phyloP scores from a whole-genome alignment of 2,329 filamentous ascomycete genomes.

The Phoma sp. region DNA sequence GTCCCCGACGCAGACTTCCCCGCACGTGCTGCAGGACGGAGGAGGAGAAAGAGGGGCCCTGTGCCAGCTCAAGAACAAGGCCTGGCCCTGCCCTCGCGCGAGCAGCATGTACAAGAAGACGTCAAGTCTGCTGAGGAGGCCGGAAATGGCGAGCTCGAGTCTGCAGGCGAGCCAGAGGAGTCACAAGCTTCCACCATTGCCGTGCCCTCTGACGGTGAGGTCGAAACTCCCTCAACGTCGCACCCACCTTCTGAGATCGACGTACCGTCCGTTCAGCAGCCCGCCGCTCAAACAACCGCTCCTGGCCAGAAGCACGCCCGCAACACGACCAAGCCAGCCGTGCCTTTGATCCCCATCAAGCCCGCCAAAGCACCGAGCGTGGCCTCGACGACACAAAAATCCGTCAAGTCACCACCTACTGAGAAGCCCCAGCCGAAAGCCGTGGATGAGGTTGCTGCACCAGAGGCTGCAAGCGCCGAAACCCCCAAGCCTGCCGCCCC shows the following conservation, averaged over 20 bases:
- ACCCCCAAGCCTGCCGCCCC: slow-evolving; percentile 53
- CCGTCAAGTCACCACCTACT: slow-evolving; percentile 36
- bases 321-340: slow-evolving; percentile 54
- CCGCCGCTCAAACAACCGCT: slow-evolving; percentile 42
- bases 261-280: slow-evolving; percentile 63
- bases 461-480: slow-evolving; percentile 34
- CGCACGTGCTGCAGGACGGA: slow-evolving; percentile 54
- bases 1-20: slow-evolving; percentile 63
- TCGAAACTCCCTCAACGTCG: slow-evolving; percentile 65
- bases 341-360: slow-evolving; percentile 62
- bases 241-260: slow-evolving; percentile 65
- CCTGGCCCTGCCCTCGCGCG: slow-evolving; percentile 62
- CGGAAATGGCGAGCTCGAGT: slow-evolving; percentile 45
- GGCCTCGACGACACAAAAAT: slow-evolving; percentile 47
- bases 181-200: slow-evolving; percentile 56
- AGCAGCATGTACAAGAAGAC: slow-evolving; percentile 35
- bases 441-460: slow-evolving; percentile 13
- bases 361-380: slow-evolving; percentile 50
- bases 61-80: slow-evolving; percentile 48
- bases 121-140: slow-evolving; percentile 20
- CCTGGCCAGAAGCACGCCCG: slow-evolving; percentile 48
- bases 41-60: slow-evolving; percentile 54
- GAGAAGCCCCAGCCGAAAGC: slow-evolving; percentile 27
- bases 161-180: slow-evolving; percentile 48
- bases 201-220: slow-evolving; percentile 55